Evolutionary conservation across 345 rosid species (phyloP).

Genomic region (Hibiscus mutabilis): DNA sequence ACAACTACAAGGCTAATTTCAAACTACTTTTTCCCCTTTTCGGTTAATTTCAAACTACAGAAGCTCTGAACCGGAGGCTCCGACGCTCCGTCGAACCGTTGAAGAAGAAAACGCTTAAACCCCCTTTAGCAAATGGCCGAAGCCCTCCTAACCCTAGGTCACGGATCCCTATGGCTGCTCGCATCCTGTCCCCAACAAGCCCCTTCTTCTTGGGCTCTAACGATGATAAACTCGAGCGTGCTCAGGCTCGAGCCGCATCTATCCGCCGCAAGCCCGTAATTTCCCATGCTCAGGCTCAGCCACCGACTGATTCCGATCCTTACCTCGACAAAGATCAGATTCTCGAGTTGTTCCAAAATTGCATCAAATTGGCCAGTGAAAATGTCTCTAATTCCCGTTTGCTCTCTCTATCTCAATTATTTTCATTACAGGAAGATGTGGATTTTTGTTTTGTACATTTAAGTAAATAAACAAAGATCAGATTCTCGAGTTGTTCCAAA

Average conservation of each 20-base stretch:
- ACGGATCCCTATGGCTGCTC: conserved; percentile 36
- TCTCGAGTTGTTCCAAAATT: conserved; percentile 73
- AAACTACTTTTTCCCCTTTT: background rate
- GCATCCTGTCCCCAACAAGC: conserved; percentile 74
- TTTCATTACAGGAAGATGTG: background rate
- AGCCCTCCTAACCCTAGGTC: conserved; percentile 61
- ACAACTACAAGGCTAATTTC: too few species aligned
- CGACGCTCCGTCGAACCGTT: background rate
- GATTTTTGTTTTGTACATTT: background rate
- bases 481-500: conserved; percentile 75
- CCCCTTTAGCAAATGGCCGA: conserved; percentile 44
- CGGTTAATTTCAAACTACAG: background rate
- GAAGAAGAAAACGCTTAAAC: conserved; percentile 1
- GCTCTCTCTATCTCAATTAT: background rate
- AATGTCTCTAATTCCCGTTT: conserved; percentile 38
- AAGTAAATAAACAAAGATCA: background rate
- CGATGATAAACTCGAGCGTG: conserved; percentile 71
- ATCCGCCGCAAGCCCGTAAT: conserved; percentile 62
- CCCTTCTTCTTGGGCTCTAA: conserved; percentile 81
- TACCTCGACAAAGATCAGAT: conserved; percentile 73
- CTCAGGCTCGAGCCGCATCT: conserved; percentile 86
- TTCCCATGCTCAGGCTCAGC: conserved; percentile 19
- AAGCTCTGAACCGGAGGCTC: conserved; percentile 6
- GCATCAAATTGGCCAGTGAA: conserved; percentile 94
- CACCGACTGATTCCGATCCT: conserved; percentile 37